phyloP scores from a whole-genome alignment of 2,329 filamentous ascomycete genomes.

The Rhynchosporium secalis region DNA sequence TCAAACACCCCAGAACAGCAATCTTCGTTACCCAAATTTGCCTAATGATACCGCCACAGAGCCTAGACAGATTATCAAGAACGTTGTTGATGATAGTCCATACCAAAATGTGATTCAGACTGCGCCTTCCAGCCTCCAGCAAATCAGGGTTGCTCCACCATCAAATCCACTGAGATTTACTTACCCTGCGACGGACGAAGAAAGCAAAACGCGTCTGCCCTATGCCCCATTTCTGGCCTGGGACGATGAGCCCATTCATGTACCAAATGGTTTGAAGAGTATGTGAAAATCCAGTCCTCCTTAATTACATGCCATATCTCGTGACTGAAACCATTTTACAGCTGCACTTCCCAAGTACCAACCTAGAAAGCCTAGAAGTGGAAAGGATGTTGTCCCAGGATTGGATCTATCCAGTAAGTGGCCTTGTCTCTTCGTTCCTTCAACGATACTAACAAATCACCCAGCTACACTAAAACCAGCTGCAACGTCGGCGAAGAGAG shows the following conservation, averaged over 20 bases:
- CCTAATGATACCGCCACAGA: slow-evolving; percentile 17
- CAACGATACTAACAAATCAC: not conserved
- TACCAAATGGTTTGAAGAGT: slow-evolving; percentile 38
- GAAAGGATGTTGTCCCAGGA: slow-evolving; percentile 36
- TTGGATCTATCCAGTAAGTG: slow-evolving; percentile 37
- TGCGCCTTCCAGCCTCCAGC: slow-evolving; percentile 15
- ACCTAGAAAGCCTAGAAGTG: slow-evolving; percentile 37
- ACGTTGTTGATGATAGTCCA: slow-evolving; percentile 15
- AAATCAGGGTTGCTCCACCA: slow-evolving; percentile 16
- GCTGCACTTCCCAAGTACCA: slow-evolving; percentile 39
- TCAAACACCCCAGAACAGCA: slow-evolving; percentile 23
- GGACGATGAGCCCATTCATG: slow-evolving; percentile 31
- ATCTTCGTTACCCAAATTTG: slow-evolving; percentile 24
- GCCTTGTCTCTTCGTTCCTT: not conserved
- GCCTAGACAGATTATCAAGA: slow-evolving; percentile 16
- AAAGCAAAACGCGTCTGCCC: slow-evolving; percentile 23
- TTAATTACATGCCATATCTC: not conserved
- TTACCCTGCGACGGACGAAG: slow-evolving; percentile 31
- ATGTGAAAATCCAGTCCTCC: slow-evolving; percentile 14
- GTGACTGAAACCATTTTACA: slow-evolving; percentile 15
- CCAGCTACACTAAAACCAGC: slow-evolving; percentile 26
- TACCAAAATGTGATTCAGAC: not conserved
- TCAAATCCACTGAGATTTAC: slow-evolving; percentile 31
- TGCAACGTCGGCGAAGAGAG: slow-evolving; percentile 30
- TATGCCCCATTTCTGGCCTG: slow-evolving; percentile 37